phyloP scores from a whole-genome alignment of 2,329 filamentous ascomycete genomes.

The Fusarium brevicatenulatum region DNA sequence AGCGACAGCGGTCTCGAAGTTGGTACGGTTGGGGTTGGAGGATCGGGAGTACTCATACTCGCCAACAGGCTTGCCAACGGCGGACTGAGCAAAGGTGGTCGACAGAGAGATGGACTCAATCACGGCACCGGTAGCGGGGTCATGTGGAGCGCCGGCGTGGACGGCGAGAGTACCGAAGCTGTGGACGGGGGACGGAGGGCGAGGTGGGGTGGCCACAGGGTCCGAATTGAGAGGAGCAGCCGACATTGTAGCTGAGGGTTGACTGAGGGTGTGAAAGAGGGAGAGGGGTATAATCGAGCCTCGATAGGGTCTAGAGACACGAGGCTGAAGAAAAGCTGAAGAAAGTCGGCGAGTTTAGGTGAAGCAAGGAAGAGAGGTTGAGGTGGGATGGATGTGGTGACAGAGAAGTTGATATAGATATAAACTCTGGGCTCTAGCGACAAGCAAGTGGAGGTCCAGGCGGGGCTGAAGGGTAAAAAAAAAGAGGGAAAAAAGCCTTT shows the following conservation, averaged over 20 bases:
- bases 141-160: conserved; percentile 90
- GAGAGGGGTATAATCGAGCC: not conserved
- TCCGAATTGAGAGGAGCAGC: conserved; percentile 50
- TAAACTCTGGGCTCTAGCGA: conserved; percentile 21
- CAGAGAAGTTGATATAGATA: conserved; percentile 30
- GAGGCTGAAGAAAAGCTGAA: not conserved
- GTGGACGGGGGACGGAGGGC: conserved; percentile 76
- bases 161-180: conserved; percentile 94
- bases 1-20: conserved; percentile 92
- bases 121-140: conserved; percentile 91
- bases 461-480: conserved; percentile 23
- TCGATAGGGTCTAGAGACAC: not conserved
- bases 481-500: conserved; percentile 23
- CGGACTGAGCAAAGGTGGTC: conserved; percentile 93
- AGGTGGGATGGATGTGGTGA: conserved; percentile 15
- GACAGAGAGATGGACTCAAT: conserved; percentile 97
- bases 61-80: conserved; percentile 87
- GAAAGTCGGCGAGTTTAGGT: not conserved
- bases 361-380: not conserved
- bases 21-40: conserved; percentile 92
- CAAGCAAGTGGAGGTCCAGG: conserved; percentile 29
- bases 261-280: not conserved
- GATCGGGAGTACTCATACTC: conserved; percentile 93
- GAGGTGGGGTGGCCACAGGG: conserved; percentile 77
- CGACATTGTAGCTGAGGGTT: conserved; percentile 33